Conservation (phyloP, 1,139 yeast genomes). For the Magnusiomyces clavatus region DNA sequence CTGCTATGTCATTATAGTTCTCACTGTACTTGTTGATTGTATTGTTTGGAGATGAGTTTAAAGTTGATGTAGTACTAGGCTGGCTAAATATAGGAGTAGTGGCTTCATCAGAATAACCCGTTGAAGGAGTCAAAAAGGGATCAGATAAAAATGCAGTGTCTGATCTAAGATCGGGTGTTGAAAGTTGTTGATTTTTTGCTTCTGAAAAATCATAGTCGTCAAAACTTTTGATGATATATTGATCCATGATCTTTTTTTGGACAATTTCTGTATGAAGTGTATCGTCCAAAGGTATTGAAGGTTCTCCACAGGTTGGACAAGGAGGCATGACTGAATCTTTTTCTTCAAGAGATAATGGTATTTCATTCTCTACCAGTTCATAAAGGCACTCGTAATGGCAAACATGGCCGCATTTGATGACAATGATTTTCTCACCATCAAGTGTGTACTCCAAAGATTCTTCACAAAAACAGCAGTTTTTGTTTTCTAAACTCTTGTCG, state of each 20-base stretch:
- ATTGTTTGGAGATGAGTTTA: too few species aligned
- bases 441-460: slow-evolving; percentile 21
- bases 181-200: not conserved
- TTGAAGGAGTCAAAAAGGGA: too few species aligned
- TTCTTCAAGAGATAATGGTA: slow-evolving; percentile 10
- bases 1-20: not conserved
- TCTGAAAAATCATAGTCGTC: not conserved
- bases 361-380: slow-evolving; percentile 16
- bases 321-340: slow-evolving; percentile 18
- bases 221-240: not conserved
- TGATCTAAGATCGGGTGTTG: not conserved
- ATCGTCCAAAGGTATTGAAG: slow-evolving; percentile 20
- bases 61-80: too few species aligned
- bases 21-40: too few species aligned
- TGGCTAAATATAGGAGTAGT: too few species aligned
- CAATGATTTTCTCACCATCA: slow-evolving; percentile 21
- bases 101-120: too few species aligned
- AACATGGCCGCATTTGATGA: slow-evolving; percentile 22
- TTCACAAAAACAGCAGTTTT: slow-evolving; percentile 26
- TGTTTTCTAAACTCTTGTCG: slow-evolving; percentile 19
- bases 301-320: slow-evolving; percentile 24
- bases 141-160: too few species aligned
- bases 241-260: slow-evolving; percentile 1
- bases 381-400: slow-evolving; percentile 24
- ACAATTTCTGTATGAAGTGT: slow-evolving; percentile 19